Conservation (phyloP, 2,329 filamentous ascomycete species). For the Ceratocystiopsis brevicomis region DNA sequence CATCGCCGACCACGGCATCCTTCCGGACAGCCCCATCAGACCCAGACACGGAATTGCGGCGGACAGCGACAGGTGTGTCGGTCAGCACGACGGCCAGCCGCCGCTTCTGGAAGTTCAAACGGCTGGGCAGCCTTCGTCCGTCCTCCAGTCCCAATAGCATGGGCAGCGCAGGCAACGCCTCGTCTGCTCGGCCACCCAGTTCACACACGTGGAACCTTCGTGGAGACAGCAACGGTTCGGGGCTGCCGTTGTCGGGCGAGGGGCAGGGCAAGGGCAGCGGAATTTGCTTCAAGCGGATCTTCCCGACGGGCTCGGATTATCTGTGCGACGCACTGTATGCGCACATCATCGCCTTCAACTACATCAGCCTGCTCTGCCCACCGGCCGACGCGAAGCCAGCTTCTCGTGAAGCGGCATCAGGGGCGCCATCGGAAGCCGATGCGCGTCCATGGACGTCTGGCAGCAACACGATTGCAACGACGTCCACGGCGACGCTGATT, state of each 20-base stretch:
- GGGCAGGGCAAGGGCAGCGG: conserved; percentile 1
- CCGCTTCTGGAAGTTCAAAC: conserved; percentile 8
- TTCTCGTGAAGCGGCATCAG: conserved; percentile 6
- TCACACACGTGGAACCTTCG: too few species aligned
- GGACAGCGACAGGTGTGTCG: not conserved
- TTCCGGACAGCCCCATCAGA: not conserved
- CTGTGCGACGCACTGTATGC: conserved; percentile 41
- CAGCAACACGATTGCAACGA: not conserved
- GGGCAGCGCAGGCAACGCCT: not conserved
- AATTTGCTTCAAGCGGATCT: conserved; percentile 27
- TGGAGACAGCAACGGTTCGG: not conserved
- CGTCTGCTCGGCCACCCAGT: not conserved
- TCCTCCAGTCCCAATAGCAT: not conserved
- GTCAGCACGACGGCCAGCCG: not conserved
- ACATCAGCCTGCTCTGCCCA: conserved; percentile 23
- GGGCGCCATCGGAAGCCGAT: conserved; percentile 2
- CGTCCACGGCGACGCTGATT: not conserved
- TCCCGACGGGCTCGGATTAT: conserved; percentile 31
- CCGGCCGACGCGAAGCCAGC: not conserved
- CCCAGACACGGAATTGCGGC: not conserved
- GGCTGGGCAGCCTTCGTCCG: not conserved
- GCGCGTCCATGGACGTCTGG: too few species aligned
- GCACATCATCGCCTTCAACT: conserved; percentile 40
- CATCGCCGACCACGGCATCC: conserved; percentile 1
- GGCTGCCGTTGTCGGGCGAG: not conserved